Evolutionary conservation across 164 flowering plant genomes (phyloP).

Genomic region (Liquidambar formosana): DNA sequence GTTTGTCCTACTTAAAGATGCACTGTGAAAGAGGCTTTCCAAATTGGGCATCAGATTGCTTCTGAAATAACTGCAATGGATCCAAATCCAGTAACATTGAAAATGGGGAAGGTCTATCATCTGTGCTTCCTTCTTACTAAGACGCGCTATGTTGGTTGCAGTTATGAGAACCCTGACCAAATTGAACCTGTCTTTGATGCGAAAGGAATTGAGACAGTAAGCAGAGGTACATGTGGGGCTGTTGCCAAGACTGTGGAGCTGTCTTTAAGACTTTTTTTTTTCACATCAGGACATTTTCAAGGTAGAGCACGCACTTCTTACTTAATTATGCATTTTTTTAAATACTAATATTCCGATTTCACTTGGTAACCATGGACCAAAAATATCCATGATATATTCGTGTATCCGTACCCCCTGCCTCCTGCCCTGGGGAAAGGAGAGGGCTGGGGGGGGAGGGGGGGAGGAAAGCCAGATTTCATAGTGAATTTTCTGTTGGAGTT

Average conservation of each 20-base stretch:
- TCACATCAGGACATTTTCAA: constrained; percentile 59
- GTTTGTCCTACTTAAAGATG: constrained; percentile 96
- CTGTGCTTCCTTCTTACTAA: constrained; percentile 92
- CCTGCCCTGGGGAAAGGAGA: no score
- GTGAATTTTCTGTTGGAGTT: no score
- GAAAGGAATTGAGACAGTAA: constrained; percentile 96
- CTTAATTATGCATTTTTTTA: not conserved
- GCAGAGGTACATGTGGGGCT: constrained; percentile 90
- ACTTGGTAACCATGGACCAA: no score
- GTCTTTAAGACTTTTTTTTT: constrained; percentile 70
- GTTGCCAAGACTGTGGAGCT: constrained; percentile 90
- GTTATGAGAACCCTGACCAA: constrained; percentile 87
- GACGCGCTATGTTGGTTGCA: constrained; percentile 97
- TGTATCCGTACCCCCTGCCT: no score
- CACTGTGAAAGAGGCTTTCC: constrained; percentile 59
- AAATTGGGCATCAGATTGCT: constrained; percentile 83
- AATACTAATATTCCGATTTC: not conserved
- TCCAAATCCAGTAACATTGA: constrained; percentile 81
- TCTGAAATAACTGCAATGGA: constrained; percentile 77
- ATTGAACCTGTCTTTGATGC: constrained; percentile 80
- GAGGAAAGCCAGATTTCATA: no score
- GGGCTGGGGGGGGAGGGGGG: no score
- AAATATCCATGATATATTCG: no score
- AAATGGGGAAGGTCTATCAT: constrained; percentile 91
- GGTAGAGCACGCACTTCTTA: constrained; percentile 36